A percentile compares a stretch with the other conserved stretches of the same genome.
phyloP scores from a whole-genome alignment of 169 alveolate species.

The Pseudocohnilembus persalinus region DNA sequence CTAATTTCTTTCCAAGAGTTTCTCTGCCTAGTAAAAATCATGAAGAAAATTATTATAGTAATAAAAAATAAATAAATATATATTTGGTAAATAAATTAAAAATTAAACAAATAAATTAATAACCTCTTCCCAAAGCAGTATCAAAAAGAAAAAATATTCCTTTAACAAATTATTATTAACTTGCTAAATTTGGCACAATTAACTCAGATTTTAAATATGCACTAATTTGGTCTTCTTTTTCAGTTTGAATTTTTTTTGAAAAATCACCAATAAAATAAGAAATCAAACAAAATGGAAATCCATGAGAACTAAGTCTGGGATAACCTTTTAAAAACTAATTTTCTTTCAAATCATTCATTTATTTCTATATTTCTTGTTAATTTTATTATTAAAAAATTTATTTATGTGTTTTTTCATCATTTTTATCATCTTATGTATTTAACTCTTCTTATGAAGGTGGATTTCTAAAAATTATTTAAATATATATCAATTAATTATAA shows the following conservation, averaged over 20 bases:
- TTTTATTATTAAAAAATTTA: not conserved
- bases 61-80: no score
- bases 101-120: no score
- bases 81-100: no score
- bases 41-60: no score
- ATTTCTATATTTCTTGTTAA: not conserved
- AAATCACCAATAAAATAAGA: not conserved
- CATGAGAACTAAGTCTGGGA: constrained; percentile 9
- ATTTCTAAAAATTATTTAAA: constrained; percentile 5
- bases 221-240: not conserved
- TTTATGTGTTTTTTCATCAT: no score
- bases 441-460: constrained; percentile 6
- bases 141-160: not conserved
- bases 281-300: constrained; percentile 12
- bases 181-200: not conserved
- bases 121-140: constrained; percentile 2
- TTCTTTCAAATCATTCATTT: no score
- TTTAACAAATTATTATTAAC: not conserved
- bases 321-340: no score
- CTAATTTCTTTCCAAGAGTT: constrained; percentile 9
- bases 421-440: not conserved
- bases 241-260: not conserved
- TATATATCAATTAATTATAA: not conserved
- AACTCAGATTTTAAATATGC: not conserved
- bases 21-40: no score